These are phyloP conservation scores for Oidium heveae DNA, from an alignment of 2,329 filamentous ascomycete genomes.

Conservation along the genomic window DNA sequence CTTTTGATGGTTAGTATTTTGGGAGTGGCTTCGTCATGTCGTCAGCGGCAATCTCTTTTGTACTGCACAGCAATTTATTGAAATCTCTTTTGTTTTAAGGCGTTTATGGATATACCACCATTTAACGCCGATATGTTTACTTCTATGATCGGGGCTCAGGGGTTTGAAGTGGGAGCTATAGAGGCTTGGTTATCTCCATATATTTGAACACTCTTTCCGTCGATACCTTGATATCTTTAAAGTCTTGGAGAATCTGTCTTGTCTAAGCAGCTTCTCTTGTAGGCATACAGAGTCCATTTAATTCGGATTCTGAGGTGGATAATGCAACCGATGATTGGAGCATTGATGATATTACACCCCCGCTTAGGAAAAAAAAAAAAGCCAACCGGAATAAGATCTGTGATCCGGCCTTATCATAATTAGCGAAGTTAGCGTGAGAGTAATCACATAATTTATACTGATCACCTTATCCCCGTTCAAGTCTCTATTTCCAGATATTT, in stretches of 20 bases:
- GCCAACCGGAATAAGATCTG: background rate
- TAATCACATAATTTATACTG: background rate
- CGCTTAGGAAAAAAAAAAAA: background rate
- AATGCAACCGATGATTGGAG: background rate
- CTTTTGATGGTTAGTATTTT: background rate
- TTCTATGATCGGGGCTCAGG: background rate
- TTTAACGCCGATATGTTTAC: background rate
- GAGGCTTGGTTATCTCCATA: background rate
- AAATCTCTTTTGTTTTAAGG: background rate
- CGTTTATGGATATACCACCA: background rate
- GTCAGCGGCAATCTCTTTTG: background rate
- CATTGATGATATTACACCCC: background rate
- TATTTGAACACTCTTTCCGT: background rate
- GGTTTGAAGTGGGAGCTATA: background rate
- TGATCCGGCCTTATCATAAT: background rate
- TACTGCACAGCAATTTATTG: background rate
- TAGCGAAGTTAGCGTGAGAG: background rate
- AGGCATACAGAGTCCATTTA: slow-evolving; percentile 1
- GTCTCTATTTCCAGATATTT: background rate
- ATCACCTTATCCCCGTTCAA: background rate
- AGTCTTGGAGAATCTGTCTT: background rate
- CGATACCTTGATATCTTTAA: background rate
- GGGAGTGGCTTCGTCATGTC: background rate
- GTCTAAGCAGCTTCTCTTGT: background rate
- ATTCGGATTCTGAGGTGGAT: background rate